These are phyloP conservation scores for Pythium inflatum DNA, from an alignment of 352 stramenopile species.

Conservation along the genomic window DNA sequence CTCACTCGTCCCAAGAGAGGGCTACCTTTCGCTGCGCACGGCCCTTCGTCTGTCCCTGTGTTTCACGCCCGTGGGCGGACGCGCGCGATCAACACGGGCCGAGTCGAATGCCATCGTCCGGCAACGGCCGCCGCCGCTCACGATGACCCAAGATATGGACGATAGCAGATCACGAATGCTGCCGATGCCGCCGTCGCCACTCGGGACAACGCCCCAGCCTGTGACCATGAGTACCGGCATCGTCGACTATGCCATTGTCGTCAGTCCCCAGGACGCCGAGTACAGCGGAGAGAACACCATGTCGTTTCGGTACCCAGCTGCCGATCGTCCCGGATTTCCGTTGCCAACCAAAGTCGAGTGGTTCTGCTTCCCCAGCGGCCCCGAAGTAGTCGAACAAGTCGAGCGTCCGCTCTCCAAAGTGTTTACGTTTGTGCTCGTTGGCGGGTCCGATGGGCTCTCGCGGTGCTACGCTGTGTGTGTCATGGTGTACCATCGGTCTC, in stretches of 20 bases:
- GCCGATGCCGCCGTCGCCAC: conserved; percentile 24
- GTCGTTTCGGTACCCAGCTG: conserved; percentile 62
- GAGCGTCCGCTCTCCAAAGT: conserved; percentile 53
- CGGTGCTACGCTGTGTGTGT: conserved; percentile 75
- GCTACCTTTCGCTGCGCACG: conserved; percentile 50
- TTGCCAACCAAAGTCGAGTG: conserved; percentile 88
- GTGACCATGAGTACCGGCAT: conserved; percentile 62
- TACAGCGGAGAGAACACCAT: conserved; percentile 55
- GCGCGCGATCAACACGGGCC: conserved; percentile 24
- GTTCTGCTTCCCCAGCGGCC: conserved; percentile 84
- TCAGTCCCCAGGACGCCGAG: conserved; percentile 39
- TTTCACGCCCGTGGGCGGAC: conserved; percentile 53
- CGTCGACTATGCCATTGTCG: conserved; percentile 81
- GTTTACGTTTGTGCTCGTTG: conserved; percentile 83
- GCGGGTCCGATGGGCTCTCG: conserved; percentile 70
- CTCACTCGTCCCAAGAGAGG: conserved; percentile 59
- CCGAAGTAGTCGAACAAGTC: conserved; percentile 57
- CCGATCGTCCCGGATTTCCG: conserved; percentile 61
- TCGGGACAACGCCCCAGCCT: conserved; percentile 17
- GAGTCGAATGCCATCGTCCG: conserved; percentile 28
- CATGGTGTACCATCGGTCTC: conserved; percentile 64
- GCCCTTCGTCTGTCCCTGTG: conserved; percentile 75
- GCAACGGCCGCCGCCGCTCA: conserved; percentile 22
- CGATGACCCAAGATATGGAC: conserved; percentile 18
- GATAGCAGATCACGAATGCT: not conserved